Percentiles rank a stretch among this genome's conserved stretches.
These are phyloP conservation scores for Penicillium italicum DNA, from an alignment of 2,329 filamentous ascomycete genomes.

Conservation along the genomic window DNA sequence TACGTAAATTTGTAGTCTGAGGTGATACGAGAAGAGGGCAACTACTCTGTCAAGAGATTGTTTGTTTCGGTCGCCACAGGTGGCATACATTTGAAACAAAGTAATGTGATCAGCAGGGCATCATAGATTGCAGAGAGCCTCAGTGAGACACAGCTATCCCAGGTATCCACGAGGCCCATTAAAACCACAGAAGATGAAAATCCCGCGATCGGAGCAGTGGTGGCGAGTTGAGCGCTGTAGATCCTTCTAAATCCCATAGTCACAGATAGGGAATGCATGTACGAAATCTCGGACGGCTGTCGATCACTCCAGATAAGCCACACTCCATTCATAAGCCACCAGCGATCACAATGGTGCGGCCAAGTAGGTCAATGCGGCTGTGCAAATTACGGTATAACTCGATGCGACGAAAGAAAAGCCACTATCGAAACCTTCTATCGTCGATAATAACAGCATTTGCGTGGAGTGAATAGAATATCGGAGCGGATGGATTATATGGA, in stretches of 20 bases:
- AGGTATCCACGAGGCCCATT: background rate
- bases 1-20: background rate
- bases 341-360: constrained; percentile 4
- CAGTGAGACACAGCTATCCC: background rate
- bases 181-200: background rate
- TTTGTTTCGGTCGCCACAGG: background rate
- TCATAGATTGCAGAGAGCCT: background rate
- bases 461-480: background rate
- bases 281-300: constrained; percentile 1
- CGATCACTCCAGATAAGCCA: constrained; percentile 13
- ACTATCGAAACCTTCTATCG: constrained; percentile 13
- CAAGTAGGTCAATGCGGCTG: constrained; percentile 1
- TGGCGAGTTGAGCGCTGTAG: constrained; percentile 9
- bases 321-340: constrained; percentile 11
- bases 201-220: background rate
- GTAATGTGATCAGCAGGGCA: background rate
- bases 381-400: constrained; percentile 17
- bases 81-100: background rate
- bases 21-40: background rate
- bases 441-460: background rate
- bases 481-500: background rate
- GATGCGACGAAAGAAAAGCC: constrained; percentile 11
- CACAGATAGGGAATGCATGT: constrained; percentile 9
- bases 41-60: background rate
- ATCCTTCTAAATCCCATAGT: background rate